phyloP scores from a whole-genome alignment of 495 filamentous ascomycete species.

The Lophium mytilinum region DNA sequence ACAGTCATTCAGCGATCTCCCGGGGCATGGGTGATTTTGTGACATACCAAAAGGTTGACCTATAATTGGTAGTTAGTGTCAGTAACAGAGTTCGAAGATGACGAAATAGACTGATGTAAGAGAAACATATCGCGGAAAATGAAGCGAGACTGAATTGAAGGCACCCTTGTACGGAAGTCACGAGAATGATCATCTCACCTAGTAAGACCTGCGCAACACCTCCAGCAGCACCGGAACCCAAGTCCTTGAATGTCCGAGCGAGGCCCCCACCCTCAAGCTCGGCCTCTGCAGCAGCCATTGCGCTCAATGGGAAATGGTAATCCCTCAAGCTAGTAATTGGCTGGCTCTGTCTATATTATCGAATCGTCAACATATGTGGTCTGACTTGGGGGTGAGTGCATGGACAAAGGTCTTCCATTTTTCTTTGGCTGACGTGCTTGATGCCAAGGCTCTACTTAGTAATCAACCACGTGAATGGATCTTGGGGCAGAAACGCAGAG shows the following conservation, averaged over 20 bases:
- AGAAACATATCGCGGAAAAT: neutral
- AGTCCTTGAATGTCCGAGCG: slow-evolving; percentile 70
- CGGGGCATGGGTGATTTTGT: neutral
- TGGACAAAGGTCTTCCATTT: neutral
- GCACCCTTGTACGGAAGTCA: neutral
- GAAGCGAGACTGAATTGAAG: neutral
- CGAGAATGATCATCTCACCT: slow-evolving; percentile 49
- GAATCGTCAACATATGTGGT: neutral
- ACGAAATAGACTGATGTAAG: neutral
- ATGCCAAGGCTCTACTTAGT: neutral
- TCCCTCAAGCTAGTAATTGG: neutral
- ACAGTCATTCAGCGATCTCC: neutral
- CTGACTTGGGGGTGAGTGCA: neutral
- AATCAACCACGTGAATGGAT: neutral
- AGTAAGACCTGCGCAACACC: slow-evolving; percentile 91
- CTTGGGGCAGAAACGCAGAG: too few species aligned
- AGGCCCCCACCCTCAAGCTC: slow-evolving; percentile 20
- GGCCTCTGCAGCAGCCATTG: slow-evolving; percentile 8
- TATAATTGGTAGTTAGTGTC: slow-evolving; percentile 30
- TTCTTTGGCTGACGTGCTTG: neutral
- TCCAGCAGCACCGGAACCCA: slow-evolving; percentile 82
- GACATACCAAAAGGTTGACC: slow-evolving; percentile 81
- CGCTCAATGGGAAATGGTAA: neutral
- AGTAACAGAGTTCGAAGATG: neutral
- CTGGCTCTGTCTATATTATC: neutral